Evolutionary conservation across 352 stramenopile genomes (phyloP).

Genomic region (Plasmopara viticola): DNA sequence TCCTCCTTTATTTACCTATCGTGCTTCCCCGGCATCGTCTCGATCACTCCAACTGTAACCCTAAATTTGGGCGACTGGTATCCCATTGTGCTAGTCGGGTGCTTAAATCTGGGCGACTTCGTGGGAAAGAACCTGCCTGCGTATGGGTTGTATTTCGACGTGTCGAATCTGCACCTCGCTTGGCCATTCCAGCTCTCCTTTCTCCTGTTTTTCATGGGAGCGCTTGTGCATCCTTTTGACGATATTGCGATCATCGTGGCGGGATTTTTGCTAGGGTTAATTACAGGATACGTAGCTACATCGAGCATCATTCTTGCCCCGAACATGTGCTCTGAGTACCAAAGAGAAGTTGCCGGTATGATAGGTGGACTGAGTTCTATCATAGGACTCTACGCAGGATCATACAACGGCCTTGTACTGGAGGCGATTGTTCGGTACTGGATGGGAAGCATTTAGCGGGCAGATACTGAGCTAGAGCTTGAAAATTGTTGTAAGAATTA

Average conservation of each 20-base stretch:
- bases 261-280: conserved; percentile 52
- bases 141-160: conserved; percentile 65
- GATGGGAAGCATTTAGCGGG: conserved; percentile 10
- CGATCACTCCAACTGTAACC: conserved; percentile 55
- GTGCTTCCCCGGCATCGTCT: conserved; percentile 76
- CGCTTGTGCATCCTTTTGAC: conserved; percentile 45
- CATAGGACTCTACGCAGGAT: conserved; percentile 63
- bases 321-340: conserved; percentile 64
- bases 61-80: conserved; percentile 62
- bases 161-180: conserved; percentile 56
- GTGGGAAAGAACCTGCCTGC: conserved; percentile 74
- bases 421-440: conserved; percentile 57
- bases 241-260: conserved; percentile 46
- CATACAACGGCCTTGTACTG: conserved; percentile 69
- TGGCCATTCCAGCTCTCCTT: conserved; percentile 61
- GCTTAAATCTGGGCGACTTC: conserved; percentile 71
- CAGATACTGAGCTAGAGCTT: not conserved
- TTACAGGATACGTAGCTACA: conserved; percentile 76
- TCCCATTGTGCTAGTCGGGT: conserved; percentile 64
- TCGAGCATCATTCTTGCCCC: conserved; percentile 70
- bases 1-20: conserved; percentile 74
- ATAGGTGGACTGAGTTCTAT: conserved; percentile 64
- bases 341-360: conserved; percentile 77
- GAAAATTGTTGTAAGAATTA: too few species aligned
- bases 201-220: conserved; percentile 61